Evolutionary conservation across 345 rosid species (phyloP), one percentile per base, ranked within the genome.

Genomic region (Pistacia vera): DNA sequence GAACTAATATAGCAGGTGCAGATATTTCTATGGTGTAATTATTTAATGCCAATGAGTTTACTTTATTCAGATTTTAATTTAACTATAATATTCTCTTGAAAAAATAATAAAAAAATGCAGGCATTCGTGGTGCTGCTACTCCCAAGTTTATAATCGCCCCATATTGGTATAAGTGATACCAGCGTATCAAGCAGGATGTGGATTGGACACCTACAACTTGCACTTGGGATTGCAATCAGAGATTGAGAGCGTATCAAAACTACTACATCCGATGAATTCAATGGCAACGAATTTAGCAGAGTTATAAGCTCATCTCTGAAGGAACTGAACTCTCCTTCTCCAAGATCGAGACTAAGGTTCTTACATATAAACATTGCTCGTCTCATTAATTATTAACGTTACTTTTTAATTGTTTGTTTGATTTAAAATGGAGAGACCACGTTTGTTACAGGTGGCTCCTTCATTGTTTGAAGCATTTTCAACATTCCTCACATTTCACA

Each of bases 371-470:
- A 0, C 22, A 41, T 52, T 52, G 56, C 56, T 14, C 17, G 17
- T 52, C 17, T 52, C 56, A 52, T 1, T 14, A 49, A 13, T 13
- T 52, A 52, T 38, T 38, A 6, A 41, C 9, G 10, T 41, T 6
- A 54, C 57, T 4, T 14, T 52, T 13, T 5, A 16, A 14, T 54
- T 54, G 4, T 54, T 54, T 54, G n/a, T 20, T 54, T 54, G 18
- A 54, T 13, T 54, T 3, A 14, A 2, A 16, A 18, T 13, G n/a
- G 18, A 13, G 20, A 14, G 18, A 54, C 57, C 16, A 41, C 46
- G 8, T 3, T 4, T 18, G 12, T 36, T 16, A 52, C 82, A 89
- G 92, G 82, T 87, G 49, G 86, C 83, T 44, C 88, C 90, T 0
- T 11, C 60, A 3, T n/a, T 88, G 71, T 88, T 82, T 69, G 83